Base-by-base conservation (phyloP, 768 basidiomycete genomes). In the Russula dissimulans region DNA sequence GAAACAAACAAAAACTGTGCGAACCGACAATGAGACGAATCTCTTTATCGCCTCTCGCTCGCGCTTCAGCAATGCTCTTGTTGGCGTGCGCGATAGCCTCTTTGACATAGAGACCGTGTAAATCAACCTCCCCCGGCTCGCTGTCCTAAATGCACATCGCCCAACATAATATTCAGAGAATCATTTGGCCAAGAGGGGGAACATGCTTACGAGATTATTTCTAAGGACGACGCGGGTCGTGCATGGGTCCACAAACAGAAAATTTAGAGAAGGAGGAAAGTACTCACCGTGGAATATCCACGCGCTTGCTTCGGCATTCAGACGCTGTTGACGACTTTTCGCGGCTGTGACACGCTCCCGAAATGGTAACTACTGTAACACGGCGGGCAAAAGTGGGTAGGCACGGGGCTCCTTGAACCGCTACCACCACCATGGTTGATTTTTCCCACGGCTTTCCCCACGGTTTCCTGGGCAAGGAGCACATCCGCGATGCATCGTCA, bases 21-120 rank as follows among this genome's bases (percentile, higher is more conserved):
- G 66, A 56, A 83, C 94, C 93, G 57, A 95, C 93, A 64, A 98
- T 95, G 59, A 97, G 72, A 59, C 81, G 79, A 6, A 97, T 69
- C 67, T 90, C 80, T 5, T 75, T 65, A 59, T 86, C 79, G 3
- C 88, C 89, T 36, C 78, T 73, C 34, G 69, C 72, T 57, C 84
- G 85, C 14, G 89, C 91, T 38, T 80, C 74, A 67, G 82, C 74
- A 31, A 97, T 80, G 12, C 87, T 85, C 26, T 71, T 67, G 64
- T 97, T 95, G 1, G 83, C 85, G 54, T 79, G 79, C 45, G 79
- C 75, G 50, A 95, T 83, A 22, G 94, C 91, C 73, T 98, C 95
- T 69, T 91, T 92, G 62, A 95, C 94, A 71, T 91, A 95, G 4
- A 98, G 75, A 1, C 92, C 95, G 68, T 97, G 95, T 26, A 97